Conservation (phyloP, 1,139 yeast genomes). For the Casaregolazyma lundiana region DNA sequence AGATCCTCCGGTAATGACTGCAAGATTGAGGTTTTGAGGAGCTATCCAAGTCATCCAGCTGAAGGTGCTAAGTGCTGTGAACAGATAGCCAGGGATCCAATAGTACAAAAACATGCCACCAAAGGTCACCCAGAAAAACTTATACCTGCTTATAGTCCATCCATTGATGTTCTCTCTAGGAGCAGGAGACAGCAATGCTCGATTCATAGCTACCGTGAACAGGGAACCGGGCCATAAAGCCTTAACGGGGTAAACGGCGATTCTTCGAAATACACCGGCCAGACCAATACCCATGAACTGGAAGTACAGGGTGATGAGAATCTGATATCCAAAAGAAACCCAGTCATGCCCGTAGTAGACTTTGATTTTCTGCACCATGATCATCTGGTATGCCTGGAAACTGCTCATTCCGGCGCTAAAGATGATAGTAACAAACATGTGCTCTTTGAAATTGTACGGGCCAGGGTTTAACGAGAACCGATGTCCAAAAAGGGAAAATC, state of each 20-base stretch:
- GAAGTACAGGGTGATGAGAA: slow-evolving; percentile 49
- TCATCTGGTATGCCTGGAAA: slow-evolving; percentile 29
- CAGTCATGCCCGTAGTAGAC: slow-evolving; percentile 27
- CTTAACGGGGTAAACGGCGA: slow-evolving; percentile 49
- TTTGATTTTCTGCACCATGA: slow-evolving; percentile 28
- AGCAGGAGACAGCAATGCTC: slow-evolving; percentile 38
- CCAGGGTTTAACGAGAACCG: slow-evolving; percentile 51
- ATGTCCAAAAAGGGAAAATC: slow-evolving; percentile 38
- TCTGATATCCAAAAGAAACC: slow-evolving; percentile 39
- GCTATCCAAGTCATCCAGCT: slow-evolving; percentile 62
- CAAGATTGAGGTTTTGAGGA: slow-evolving; percentile 50
- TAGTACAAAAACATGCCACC: slow-evolving; percentile 45
- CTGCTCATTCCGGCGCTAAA: slow-evolving; percentile 28
- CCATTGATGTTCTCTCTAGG: slow-evolving; percentile 36
- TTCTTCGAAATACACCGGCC: slow-evolving; percentile 46
- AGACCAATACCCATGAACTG: slow-evolving; percentile 56
- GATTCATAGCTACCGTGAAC: slow-evolving; percentile 37
- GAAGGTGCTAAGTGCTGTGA: slow-evolving; percentile 46
- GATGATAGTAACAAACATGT: slow-evolving; percentile 53
- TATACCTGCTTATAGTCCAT: slow-evolving; percentile 45
- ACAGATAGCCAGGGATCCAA: slow-evolving; percentile 54
- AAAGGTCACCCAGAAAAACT: slow-evolving; percentile 40
- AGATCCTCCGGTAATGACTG: slow-evolving; percentile 47
- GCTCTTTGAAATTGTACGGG: slow-evolving; percentile 67
- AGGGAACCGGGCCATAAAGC: slow-evolving; percentile 45